These are phyloP conservation scores for Elymus sibiricus DNA, from an alignment of 176 grass and related monocot species.

Conservation along the genomic window DNA sequence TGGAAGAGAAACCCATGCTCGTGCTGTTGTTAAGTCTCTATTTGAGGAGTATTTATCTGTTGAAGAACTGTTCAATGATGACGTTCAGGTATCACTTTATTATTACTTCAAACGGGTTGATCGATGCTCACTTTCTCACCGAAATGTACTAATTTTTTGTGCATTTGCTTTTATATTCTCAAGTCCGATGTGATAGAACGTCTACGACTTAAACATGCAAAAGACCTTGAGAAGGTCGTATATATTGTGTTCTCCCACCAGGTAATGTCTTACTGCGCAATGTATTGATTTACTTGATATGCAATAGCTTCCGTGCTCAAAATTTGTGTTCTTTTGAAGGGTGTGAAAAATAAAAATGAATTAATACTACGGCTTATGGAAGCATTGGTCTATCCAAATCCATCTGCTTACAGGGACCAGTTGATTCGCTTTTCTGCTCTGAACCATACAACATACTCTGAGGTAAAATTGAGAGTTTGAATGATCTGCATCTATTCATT, in stretches of 20 bases:
- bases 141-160: slow-evolving; percentile 27
- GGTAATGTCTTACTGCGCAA: slow-evolving; percentile 42
- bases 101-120: not conserved
- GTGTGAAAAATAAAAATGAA: slow-evolving; percentile 91
- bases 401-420: slow-evolving; percentile 86
- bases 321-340: slow-evolving; percentile 55
- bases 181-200: slow-evolving; percentile 99
- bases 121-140: slow-evolving; percentile 3
- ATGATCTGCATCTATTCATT: no score
- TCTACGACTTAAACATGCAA: slow-evolving; percentile 89
- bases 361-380: slow-evolving; percentile 94
- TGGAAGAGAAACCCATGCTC: slow-evolving; percentile 93
- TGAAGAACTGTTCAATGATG: slow-evolving; percentile 93
- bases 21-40: slow-evolving; percentile 81
- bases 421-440: slow-evolving; percentile 92
- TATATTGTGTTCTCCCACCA: slow-evolving; percentile 91
- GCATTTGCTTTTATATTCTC: slow-evolving; percentile 38
- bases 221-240: slow-evolving; percentile 89
- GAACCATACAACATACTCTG: slow-evolving; percentile 85
- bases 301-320: slow-evolving; percentile 20
- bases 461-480: slow-evolving; percentile 44
- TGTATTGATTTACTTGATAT: slow-evolving; percentile 22
- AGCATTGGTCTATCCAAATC: slow-evolving; percentile 94
- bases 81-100: slow-evolving; percentile 65
- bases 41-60: slow-evolving; percentile 94